These are phyloP conservation scores for Nematocida sp. DNA, from an alignment of 371 early-diverging fungal species.

Conservation along the genomic window DNA sequence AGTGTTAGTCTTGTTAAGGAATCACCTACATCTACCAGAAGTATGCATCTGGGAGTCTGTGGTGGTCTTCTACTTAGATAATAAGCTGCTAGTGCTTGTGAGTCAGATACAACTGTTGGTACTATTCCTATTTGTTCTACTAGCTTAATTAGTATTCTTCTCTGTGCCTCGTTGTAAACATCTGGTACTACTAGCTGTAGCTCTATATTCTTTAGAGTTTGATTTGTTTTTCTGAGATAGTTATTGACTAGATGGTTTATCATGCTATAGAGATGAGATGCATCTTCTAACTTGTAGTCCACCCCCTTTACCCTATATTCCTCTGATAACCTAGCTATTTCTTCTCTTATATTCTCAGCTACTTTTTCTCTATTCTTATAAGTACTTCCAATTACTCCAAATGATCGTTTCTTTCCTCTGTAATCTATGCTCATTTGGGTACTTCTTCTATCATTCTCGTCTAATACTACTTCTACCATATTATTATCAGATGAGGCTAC, in stretches of 20 bases:
- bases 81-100: conserved; percentile 32
- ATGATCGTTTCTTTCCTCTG: conserved; percentile 33
- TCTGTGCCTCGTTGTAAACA: conserved; percentile 28
- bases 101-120: conserved; percentile 15
- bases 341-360: conserved; percentile 23
- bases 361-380: conserved; percentile 40
- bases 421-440: conserved; percentile 40
- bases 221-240: background rate
- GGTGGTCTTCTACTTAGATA: conserved; percentile 38
- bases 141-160: conserved; percentile 7
- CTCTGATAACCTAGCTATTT: conserved; percentile 7
- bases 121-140: background rate
- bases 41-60: background rate
- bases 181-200: conserved; percentile 26
- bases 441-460: conserved; percentile 21
- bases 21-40: conserved; percentile 24
- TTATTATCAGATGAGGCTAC: conserved; percentile 46
- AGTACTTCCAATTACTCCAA: conserved; percentile 19
- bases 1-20: conserved; percentile 11
- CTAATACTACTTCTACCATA: conserved; percentile 33
- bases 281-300: background rate
- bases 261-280: conserved; percentile 19
- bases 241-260: conserved; percentile 1
- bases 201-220: conserved; percentile 16
- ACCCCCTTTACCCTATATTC: background rate